Evolutionary conservation across 2,329 filamentous ascomycete genomes (phyloP), one percentile per base, ranked within the genome.

Genomic region (Paecilomyces formosus): DNA sequence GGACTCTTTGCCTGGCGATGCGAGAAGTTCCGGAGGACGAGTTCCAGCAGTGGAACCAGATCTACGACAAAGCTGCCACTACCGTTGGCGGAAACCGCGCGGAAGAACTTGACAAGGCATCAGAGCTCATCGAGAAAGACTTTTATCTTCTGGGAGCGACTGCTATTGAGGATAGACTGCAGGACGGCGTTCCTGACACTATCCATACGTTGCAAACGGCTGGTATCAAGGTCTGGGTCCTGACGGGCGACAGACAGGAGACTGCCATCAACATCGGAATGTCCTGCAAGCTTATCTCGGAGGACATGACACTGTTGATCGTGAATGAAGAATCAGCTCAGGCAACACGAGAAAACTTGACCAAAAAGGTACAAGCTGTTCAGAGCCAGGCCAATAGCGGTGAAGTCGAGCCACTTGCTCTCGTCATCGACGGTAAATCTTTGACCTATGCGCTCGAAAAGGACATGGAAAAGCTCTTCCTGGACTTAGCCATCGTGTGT

Each of bases 201-300:
- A 99, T 99, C 59, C 92, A 97, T 73, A 99, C 94, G 0, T 81
- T 99, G 28, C 95, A 99, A 74, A 90, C 92, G 63, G 94, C 95
- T 24, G 93, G 92, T 56, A 97, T 99, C 81, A 99, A 99, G 77
- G 88, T 99, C 57, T 99, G 94, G 94, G 94, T 99, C 21, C 76
- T 99, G 74, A 99, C 94, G 45, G 94, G 94, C 67, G 94, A 99
- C 79, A 86, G 94, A 68, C 95, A 99, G 76, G 94, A 99, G 76
- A 99, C 94, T 28, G 94, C 94, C 58, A 99, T 99, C 83, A 99
- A 99, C 74, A 99, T 99, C 65, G 94, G 95, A 63, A 99, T 99
- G 94, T 97, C 92, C 73, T 99, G 94, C 78, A 97, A 97, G 77
- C 83, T 99, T 55, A 90, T 99, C 61, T 96, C 92, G 65, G 94